Base-by-base conservation (phyloP, 768 basidiomycete genomes). In the Hydnomerulius pinastri region DNA sequence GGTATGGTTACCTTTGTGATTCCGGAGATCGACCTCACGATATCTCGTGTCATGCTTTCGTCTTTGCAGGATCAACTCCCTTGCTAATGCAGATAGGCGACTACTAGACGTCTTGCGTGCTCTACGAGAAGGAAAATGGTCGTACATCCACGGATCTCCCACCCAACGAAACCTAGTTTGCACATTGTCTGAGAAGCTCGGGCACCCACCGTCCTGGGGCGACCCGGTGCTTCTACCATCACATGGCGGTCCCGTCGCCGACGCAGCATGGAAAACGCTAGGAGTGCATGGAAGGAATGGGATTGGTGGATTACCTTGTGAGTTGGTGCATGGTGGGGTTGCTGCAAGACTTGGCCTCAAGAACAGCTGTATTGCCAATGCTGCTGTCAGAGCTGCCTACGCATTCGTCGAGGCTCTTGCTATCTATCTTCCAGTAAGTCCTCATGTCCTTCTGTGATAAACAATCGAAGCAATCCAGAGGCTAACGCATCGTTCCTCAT, bases 271-370 rank as follows among this genome's bases (percentile, higher is more conserved):
- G 90, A 72, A 76, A 43, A 53, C 55, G 10, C 61, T 92, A 7
- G 80, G 80, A 1, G 76, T 90, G 1, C 64, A 55, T 6, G 77
- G 73, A 20, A 68, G 90, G 39, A 35, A 64, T 1, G 77, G 80
- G 4, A 61, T 87, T 3, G 90, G 87, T 3, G 90, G 90, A 2
- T 53, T 91, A 6, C 90, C 90, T 2, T 92, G 90, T 58, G 84
- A 90, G 60, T 57, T 90, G 4, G 78, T 91, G 1, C 90, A 92
- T 57, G 81, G 79, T 9, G 65, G 72, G n/a, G 68, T 82, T 30
- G 78, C 78, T 28, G 60, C 71, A 18, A 71, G 58, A 17, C 57
- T 79, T 13, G 78, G 79, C 10, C 66, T 84, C 4, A 73, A 74
- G 24, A 67, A 69, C 15, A 86, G 80, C 57, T 91, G 90, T 60